Evolutionary conservation across 176 grass and related monocot species (phyloP).

Genomic region (Leersia perrieri): DNA sequence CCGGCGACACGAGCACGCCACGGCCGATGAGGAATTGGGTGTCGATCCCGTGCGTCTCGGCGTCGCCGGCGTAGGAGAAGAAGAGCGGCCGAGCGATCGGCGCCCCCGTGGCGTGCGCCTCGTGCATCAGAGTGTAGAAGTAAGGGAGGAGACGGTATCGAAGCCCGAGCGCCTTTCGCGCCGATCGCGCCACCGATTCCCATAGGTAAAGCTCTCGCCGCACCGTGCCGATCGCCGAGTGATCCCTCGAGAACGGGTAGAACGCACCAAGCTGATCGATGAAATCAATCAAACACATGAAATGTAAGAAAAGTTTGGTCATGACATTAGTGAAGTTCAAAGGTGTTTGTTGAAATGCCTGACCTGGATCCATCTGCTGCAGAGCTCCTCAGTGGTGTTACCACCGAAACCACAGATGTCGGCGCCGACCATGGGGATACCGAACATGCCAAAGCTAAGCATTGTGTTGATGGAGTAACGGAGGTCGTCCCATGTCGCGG

Average conservation of each 20-base stretch:
- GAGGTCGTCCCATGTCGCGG: constrained; percentile 60
- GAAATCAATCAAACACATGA: too few species aligned
- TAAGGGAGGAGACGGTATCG: constrained; percentile 74
- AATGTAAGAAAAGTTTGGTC: too few species aligned
- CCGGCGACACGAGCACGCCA: constrained; percentile 71
- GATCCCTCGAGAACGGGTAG: constrained; percentile 88
- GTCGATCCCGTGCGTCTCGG: constrained; percentile 45
- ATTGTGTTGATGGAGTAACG: constrained; percentile 66
- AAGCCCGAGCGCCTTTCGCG: constrained; percentile 63
- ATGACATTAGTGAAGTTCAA: too few species aligned
- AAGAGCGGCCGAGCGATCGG: constrained; percentile 83
- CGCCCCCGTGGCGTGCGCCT: constrained; percentile 58
- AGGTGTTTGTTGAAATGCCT: too few species aligned
- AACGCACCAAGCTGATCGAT: constrained; percentile 92
- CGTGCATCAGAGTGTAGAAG: constrained; percentile 83
- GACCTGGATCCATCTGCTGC: constrained; percentile 90
- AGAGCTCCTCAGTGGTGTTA: constrained; percentile 81
- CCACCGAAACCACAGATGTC: constrained; percentile 81
- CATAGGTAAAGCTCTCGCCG: constrained; percentile 73
- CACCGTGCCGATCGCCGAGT: constrained; percentile 44
- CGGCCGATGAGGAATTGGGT: constrained; percentile 65
- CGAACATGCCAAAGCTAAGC: constrained; percentile 77
- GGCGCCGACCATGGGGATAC: constrained; percentile 80
- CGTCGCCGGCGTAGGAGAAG: constrained; percentile 75
- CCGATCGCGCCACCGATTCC: constrained; percentile 61